Conservation (phyloP, 768 basidiomycete genomes). For the Rubroboletus pulcherrimus region DNA sequence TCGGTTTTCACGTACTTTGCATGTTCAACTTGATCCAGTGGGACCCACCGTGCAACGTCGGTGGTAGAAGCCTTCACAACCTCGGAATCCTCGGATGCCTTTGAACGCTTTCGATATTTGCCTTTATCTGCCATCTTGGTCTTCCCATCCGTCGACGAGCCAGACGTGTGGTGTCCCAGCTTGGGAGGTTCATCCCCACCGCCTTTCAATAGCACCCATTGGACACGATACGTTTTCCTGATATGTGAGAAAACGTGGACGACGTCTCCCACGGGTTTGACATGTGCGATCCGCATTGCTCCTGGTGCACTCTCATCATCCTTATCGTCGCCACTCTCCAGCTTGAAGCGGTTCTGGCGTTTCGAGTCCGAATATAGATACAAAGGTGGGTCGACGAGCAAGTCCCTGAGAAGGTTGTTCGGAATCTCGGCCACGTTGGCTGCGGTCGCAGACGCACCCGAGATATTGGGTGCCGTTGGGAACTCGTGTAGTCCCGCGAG, state of each 20-base stretch:
- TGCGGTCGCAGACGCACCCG: conserved; percentile 36
- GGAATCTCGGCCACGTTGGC: conserved; percentile 33
- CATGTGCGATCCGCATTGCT: conserved; percentile 36
- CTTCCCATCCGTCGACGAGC: conserved; percentile 8
- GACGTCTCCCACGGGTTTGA: conserved; percentile 59
- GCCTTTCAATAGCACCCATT: conserved; percentile 67
- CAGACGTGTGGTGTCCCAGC: conserved; percentile 4
- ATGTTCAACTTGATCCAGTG: conserved; percentile 48
- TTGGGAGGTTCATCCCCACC: conserved; percentile 45
- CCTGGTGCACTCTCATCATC: not conserved
- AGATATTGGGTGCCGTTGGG: conserved; percentile 60
- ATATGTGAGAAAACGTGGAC: conserved; percentile 89
- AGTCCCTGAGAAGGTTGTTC: conserved; percentile 35
- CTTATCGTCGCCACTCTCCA: not conserved
- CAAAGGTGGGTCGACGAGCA: conserved; percentile 35
- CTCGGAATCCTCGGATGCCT: conserved; percentile 11
- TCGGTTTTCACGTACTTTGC: conserved; percentile 51
- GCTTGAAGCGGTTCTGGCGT: not conserved
- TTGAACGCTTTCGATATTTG: conserved; percentile 10
- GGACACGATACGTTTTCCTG: conserved; percentile 75
- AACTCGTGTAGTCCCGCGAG: conserved; percentile 90
- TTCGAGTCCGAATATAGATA: conserved; percentile 3
- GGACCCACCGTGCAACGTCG: conserved; percentile 46
- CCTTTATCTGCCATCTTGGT: conserved; percentile 6
- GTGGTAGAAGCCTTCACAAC: conserved; percentile 1